phyloP scores from a whole-genome alignment of 2,329 filamentous ascomycete genomes.

The Paraphoma chrysanthemicola region DNA sequence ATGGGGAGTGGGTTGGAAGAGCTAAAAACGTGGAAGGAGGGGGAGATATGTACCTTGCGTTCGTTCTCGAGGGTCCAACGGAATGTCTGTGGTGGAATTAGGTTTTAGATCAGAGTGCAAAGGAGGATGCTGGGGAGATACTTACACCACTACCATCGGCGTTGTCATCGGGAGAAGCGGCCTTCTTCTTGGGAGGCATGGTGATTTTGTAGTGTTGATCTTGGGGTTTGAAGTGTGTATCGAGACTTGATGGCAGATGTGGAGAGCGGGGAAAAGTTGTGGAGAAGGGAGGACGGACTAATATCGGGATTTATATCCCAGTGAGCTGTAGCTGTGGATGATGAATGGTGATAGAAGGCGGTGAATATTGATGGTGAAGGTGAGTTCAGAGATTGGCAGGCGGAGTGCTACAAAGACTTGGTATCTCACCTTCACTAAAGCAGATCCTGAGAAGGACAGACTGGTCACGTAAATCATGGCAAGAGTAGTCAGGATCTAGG shows the following conservation, averaged over 20 bases:
- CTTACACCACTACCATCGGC: conserved; percentile 6
- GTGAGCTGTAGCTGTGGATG: not conserved
- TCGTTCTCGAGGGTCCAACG: conserved; percentile 21
- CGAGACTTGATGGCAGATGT: not conserved
- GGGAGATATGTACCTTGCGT: conserved; percentile 9
- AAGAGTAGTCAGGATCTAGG: too few species aligned
- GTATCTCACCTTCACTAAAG: too few species aligned
- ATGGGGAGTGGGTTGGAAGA: not conserved
- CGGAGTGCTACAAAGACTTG: not conserved
- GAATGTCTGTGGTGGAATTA: conserved; percentile 7
- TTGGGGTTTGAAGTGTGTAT: not conserved
- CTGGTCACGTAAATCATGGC: too few species aligned
- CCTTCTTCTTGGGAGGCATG: conserved; percentile 13
- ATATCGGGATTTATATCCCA: not conserved
- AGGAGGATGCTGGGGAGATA: not conserved
- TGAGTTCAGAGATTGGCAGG: not conserved
- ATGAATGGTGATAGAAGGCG: not conserved
- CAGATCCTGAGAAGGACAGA: too few species aligned
- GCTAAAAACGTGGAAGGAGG: not conserved
- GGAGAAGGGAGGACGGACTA: not conserved
- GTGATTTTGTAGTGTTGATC: not conserved
- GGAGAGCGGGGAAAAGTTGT: not conserved
- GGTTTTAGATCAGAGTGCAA: not conserved
- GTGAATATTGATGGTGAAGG: not conserved
- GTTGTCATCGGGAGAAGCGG: not conserved